phyloP scores from a whole-genome alignment of 2,329 filamentous ascomycete species.

The Aphanoascus verrucosus region DNA sequence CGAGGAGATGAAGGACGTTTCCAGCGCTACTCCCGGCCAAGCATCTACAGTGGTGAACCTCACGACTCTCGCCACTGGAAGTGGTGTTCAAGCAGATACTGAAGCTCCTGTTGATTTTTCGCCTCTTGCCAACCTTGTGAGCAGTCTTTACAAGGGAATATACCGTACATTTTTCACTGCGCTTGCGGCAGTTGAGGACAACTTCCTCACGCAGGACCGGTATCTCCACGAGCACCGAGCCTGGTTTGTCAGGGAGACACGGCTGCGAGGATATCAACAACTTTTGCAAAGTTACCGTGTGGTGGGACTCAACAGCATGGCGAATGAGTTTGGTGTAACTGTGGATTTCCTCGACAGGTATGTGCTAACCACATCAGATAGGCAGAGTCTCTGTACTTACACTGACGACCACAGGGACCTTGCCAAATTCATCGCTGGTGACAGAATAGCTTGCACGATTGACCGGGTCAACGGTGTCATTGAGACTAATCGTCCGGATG shows the following conservation, averaged over 20 bases:
- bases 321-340: constrained; percentile 88
- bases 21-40: constrained; percentile 29
- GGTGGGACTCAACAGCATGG: constrained; percentile 95
- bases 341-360: constrained; percentile 94
- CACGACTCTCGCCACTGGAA: constrained; percentile 62
- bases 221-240: constrained; percentile 91
- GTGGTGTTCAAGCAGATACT: constrained; percentile 57
- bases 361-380: constrained; percentile 25
- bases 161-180: constrained; percentile 92
- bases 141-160: constrained; percentile 83
- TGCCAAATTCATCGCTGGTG: constrained; percentile 90
- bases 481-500: constrained; percentile 92
- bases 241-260: constrained; percentile 99
- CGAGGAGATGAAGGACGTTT: constrained; percentile 58
- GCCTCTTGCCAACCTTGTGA: constrained; percentile 74
- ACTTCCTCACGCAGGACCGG: constrained; percentile 86
- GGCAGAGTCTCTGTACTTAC: neutral
- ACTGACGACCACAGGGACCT: constrained; percentile 56
- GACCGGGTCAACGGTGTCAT: constrained; percentile 95
- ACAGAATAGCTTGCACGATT: constrained; percentile 91
- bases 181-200: constrained; percentile 79
- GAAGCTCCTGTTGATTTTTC: constrained; percentile 83
- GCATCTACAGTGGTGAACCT: constrained; percentile 72
- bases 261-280: constrained; percentile 90
- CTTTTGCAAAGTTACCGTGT: constrained; percentile 94